Percentiles rank a stretch among this genome's conserved stretches.
Conservation (phyloP, 2,329 filamentous ascomycete genomes). For the Alternaria sp. region DNA sequence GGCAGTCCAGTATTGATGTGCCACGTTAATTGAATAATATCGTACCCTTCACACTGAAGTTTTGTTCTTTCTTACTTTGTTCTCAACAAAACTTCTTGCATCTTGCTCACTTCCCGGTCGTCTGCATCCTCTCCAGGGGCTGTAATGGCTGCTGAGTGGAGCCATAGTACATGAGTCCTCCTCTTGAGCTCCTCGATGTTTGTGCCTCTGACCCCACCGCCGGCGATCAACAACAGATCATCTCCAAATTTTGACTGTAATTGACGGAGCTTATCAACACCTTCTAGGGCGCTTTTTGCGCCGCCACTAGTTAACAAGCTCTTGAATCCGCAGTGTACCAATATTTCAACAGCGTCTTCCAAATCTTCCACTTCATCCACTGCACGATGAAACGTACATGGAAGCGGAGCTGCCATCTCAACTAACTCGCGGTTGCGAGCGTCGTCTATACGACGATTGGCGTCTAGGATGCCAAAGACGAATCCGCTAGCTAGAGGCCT, state of each 20-base stretch:
- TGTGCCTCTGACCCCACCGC: slow-evolving; percentile 59
- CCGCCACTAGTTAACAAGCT: slow-evolving; percentile 61
- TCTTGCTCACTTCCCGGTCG: slow-evolving; percentile 36
- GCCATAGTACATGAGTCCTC: slow-evolving; percentile 45
- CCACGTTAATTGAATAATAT: slow-evolving; percentile 29
- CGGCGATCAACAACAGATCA: slow-evolving; percentile 58
- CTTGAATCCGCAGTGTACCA: slow-evolving; percentile 57
- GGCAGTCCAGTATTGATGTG: slow-evolving; percentile 15
- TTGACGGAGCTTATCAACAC: slow-evolving; percentile 44
- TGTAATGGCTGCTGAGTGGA: slow-evolving; percentile 58
- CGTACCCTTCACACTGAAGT: neutral
- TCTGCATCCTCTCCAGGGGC: slow-evolving; percentile 45
- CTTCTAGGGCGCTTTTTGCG: slow-evolving; percentile 45
- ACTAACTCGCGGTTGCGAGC: slow-evolving; percentile 56
- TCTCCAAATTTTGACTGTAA: slow-evolving; percentile 42
- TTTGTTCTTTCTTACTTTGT: neutral
- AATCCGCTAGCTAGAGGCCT: slow-evolving; percentile 57
- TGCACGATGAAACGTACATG: slow-evolving; percentile 65
- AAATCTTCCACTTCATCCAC: slow-evolving; percentile 57
- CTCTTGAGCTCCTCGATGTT: slow-evolving; percentile 53
- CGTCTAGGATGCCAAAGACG: slow-evolving; percentile 61
- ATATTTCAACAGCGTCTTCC: slow-evolving; percentile 45
- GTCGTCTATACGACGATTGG: slow-evolving; percentile 50
- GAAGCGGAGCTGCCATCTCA: slow-evolving; percentile 51
- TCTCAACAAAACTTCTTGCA: slow-evolving; percentile 15